Evolutionary conservation across 1,284 basidiomycete species (phyloP), one percentile per base, ranked within the genome.

Genomic region (Testicularia cyperi): DNA sequence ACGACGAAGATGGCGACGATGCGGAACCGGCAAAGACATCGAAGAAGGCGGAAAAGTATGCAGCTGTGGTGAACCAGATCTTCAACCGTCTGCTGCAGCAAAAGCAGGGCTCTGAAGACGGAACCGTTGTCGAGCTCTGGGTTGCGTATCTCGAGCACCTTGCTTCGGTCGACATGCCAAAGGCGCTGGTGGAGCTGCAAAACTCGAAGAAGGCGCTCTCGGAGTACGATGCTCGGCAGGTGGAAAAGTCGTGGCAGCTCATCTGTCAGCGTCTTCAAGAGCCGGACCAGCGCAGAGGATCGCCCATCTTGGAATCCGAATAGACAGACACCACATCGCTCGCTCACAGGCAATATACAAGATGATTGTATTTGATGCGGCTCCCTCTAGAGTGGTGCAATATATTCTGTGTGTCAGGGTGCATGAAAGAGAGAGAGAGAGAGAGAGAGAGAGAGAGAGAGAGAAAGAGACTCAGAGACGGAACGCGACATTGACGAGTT

Each of bases 401-500:
- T n/a, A n/a, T n/a, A n/a, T n/a, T n/a, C n/a, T n/a, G n/a, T n/a
- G n/a, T n/a, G n/a, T n/a, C n/a, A n/a, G n/a, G n/a, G n/a, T n/a
- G n/a, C n/a, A n/a, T n/a, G n/a, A n/a, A n/a, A n/a, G n/a, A n/a
- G n/a, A n/a, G n/a, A n/a, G 21, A 1, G 24, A 12, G 10, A 16
- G 24, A 7, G 24, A 14, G 14, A 21, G 8, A 25, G 22, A 34
- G 15, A 30, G 15, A 32, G 22, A 14, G 2, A 14, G 24, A 13
- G 8, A 25, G 35, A 23, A 21, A 13, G 27, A 10, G 15, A 19
- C 14, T 46, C 27, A 63, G 16, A 64, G 31, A n/a, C 39, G 37
- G 34, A 58, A 64, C 20, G 67, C 57, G n/a, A 56, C 46, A 13
- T 63, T 53, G 31, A 72, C 51, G 8, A 75, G 65, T 13, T 60